Percentiles rank a stretch among this genome's conserved stretches.
phyloP scores from a whole-genome alignment of 306 rosid species.

The Comarum palustre region DNA sequence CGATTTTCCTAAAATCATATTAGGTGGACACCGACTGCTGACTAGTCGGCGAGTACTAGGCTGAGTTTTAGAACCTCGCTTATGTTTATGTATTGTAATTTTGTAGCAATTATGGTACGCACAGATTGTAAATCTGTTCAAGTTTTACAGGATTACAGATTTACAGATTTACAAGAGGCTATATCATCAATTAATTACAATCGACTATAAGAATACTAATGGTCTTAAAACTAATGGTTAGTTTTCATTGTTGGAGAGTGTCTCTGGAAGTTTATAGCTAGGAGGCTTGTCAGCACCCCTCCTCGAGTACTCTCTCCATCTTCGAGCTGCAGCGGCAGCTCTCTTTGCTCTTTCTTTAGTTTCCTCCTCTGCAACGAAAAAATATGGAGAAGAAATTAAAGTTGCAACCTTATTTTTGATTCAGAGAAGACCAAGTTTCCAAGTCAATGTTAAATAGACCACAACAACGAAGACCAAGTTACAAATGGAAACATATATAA shows the following conservation, averaged over 20 bases:
- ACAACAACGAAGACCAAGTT: background rate
- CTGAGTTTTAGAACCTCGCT: too few relatives aligned
- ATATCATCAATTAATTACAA: conserved; percentile 36
- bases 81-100: background rate
- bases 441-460: background rate
- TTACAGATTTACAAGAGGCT: background rate
- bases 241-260: conserved; percentile 45
- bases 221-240: conserved; percentile 29
- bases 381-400: background rate
- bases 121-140: background rate
- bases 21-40: too few relatives aligned
- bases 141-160: background rate
- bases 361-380: conserved; percentile 59
- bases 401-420: background rate
- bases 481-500: background rate
- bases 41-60: too few relatives aligned
- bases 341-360: conserved; percentile 62
- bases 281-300: conserved; percentile 78
- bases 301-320: conserved; percentile 98
- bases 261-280: conserved; percentile 78
- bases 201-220: conserved; percentile 15
- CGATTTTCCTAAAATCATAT: too few relatives aligned
- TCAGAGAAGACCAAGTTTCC: background rate
- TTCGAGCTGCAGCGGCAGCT: conserved; percentile 86
- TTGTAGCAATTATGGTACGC: background rate